Evolutionary conservation across 2,329 filamentous ascomycete species (phyloP).

Genomic region (Fusarium robinianum): DNA sequence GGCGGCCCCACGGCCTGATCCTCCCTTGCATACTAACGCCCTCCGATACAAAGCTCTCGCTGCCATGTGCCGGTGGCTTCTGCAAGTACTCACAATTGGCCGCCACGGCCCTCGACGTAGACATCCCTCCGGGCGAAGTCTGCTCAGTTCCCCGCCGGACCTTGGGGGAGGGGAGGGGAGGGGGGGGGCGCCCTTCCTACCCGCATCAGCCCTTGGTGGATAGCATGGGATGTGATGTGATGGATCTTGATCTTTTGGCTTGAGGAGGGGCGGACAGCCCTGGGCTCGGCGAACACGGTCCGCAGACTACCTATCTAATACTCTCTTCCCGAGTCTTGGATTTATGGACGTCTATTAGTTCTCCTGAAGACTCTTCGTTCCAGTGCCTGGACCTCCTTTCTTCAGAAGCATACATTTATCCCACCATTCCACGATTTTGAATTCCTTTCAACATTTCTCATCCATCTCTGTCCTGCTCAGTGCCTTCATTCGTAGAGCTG

Average conservation of each 20-base stretch:
- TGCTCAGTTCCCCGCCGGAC: conserved; percentile 35
- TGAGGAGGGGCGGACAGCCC: conserved; percentile 40
- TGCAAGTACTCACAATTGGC: conserved; percentile 37
- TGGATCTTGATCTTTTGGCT: conserved; percentile 43
- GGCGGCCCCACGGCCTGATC: conserved; percentile 36
- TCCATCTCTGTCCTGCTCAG: conserved; percentile 43
- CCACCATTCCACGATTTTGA: conserved; percentile 50
- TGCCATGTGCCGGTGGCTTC: conserved; percentile 44
- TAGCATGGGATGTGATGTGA: conserved; percentile 33
- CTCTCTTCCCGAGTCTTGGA: conserved; percentile 44
- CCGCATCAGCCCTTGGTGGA: conserved; percentile 35
- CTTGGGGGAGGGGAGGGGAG: too few species aligned
- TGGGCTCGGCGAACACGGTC: conserved; percentile 44
- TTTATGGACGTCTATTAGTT: conserved; percentile 44
- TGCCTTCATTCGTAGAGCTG: conserved; percentile 38
- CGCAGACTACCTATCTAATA: conserved; percentile 36
- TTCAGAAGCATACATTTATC: conserved; percentile 47
- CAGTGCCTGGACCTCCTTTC: conserved; percentile 43
- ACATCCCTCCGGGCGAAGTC: conserved; percentile 36
- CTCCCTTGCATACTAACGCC: conserved; percentile 46
- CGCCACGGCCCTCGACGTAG: conserved; percentile 32
- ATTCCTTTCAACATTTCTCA: conserved; percentile 52
- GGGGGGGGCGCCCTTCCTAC: conserved; percentile 34
- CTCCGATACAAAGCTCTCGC: conserved; percentile 41
- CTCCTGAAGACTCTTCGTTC: conserved; percentile 44